Evolutionary conservation across 2,329 filamentous ascomycete genomes (phyloP), one percentile per base, ranked within the genome.

Genomic region (Xylaria sp.): DNA sequence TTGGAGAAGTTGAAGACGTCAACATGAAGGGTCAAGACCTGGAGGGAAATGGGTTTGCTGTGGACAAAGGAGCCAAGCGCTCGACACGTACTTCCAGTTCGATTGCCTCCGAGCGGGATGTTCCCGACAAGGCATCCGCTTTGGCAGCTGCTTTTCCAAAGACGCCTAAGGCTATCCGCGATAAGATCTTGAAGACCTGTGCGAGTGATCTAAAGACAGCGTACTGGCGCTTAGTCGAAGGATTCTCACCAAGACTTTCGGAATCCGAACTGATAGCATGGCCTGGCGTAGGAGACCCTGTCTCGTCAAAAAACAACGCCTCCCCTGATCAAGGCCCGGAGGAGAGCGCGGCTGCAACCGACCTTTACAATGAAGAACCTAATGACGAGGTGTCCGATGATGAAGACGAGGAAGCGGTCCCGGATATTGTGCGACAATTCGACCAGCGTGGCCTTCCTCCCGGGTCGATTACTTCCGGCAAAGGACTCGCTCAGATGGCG

Each of bases 61-160:
- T 61, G 20, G 58, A 63, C 13, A 50, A 59, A 9, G 62, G 64
- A 9, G 48, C 45, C 2, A 60, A 61, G 37, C 51, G 53, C 39
- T 7, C 44, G 20, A 39, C 48, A 9, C 39, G 44, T 3, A 20
- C 39, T 9, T 42, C 24, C 9, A 39, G 29, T 17, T 42, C 44
- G 17, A 50, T 42, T 2, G 40, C n/a, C 16, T 48, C 65, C 2
- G 55, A 64, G 16, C 52, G 66, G 16, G n/a, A 59, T 1, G 59
- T 59, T 16, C 43, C 72, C 1, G 71, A 77, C 29, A 71, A 71
- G 24, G 64, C 71, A 19, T 63, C 65, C 3, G 68, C 71, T n/a
- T 61, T 80, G 2, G 72, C 69, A 40, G 62, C 67, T 16, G 77
- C 78, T 0, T 83, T 80, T 40, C 79, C 79, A 2, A 62, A 66